These are phyloP conservation scores for Lathyrus sativus DNA, from an alignment of 306 rosid genomes.

Conservation along the genomic window DNA sequence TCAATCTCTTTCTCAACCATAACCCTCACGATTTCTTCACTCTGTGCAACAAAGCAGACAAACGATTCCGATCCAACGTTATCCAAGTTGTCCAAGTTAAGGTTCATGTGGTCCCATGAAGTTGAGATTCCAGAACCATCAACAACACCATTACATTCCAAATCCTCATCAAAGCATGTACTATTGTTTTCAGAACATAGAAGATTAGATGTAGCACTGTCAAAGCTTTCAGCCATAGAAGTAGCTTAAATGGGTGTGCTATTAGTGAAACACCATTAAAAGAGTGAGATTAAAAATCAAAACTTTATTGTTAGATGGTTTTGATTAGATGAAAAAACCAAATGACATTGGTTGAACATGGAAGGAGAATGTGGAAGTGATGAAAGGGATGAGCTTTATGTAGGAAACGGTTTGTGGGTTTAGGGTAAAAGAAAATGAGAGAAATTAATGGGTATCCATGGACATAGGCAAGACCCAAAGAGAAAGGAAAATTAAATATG, in stretches of 20 bases:
- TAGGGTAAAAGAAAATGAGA: conserved; percentile 48
- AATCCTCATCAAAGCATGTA: conserved; percentile 48
- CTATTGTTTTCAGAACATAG: conserved; percentile 57
- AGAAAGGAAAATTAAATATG: too few relatives aligned
- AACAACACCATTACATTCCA: conserved; percentile 41
- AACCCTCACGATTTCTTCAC: conserved; percentile 56
- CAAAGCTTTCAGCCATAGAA: conserved; percentile 68
- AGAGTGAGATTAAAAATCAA: conserved; percentile 39
- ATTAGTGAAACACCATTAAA: conserved; percentile 50
- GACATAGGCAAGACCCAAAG: conserved; percentile 23
- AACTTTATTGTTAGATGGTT: conserved; percentile 35
- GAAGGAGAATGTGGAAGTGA: conserved; percentile 33
- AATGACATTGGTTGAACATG: conserved; percentile 17
- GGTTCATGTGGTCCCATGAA: conserved; percentile 42
- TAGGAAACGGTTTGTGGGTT: conserved; percentile 50
- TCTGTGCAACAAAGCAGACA: conserved; percentile 44
- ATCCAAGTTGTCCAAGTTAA: conserved; percentile 28
- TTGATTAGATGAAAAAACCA: conserved; percentile 36
- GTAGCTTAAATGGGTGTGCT: conserved; percentile 35
- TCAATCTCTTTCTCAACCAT: conserved; percentile 73
- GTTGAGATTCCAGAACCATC: conserved; percentile 48
- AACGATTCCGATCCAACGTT: conserved; percentile 52
- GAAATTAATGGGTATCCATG: conserved; percentile 32
- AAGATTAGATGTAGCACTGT: conserved; percentile 54
- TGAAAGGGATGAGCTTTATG: conserved; percentile 56